Conservation (phyloP, 768 basidiomycete species). For the Boletus sp. region DNA sequence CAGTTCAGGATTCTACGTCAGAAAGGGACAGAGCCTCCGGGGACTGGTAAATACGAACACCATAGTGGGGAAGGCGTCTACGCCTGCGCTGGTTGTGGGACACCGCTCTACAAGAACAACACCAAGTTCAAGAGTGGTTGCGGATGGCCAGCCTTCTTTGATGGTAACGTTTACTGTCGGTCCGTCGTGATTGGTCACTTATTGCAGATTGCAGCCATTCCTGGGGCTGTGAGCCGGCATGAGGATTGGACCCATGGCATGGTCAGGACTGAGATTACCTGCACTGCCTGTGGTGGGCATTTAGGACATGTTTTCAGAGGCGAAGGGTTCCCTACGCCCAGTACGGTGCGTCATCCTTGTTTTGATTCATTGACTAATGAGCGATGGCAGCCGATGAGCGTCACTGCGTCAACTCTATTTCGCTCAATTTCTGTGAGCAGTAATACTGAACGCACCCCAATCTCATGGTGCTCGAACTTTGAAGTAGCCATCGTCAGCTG, state of each 20-base stretch:
- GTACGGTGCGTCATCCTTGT: conserved; percentile 38
- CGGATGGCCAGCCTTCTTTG: conserved; percentile 98
- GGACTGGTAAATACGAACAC: conserved; percentile 79
- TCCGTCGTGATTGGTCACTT: neutral
- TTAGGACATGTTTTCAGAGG: conserved; percentile 96
- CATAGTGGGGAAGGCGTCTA: conserved; percentile 66
- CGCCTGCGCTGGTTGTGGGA: conserved; percentile 72
- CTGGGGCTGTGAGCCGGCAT: conserved; percentile 80
- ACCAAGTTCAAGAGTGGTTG: conserved; percentile 94
- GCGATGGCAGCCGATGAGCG: conserved; percentile 64
- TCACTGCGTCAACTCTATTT: conserved; percentile 89
- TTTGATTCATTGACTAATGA: neutral
- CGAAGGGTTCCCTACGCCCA: conserved; percentile 77
- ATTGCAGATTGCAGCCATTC: conserved; percentile 57
- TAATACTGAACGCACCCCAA: neutral
- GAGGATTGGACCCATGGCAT: conserved; percentile 67
- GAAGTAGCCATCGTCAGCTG: neutral
- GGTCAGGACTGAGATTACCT: conserved; percentile 81
- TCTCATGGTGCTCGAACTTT: neutral
- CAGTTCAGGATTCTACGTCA: conserved; percentile 83
- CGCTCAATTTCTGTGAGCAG: conserved; percentile 64
- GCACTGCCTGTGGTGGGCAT: conserved; percentile 89
- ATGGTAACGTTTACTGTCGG: conserved; percentile 48
- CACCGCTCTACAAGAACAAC: conserved; percentile 81
- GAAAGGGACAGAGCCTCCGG: conserved; percentile 82